These are phyloP conservation scores for Lophiostoma macrostomum DNA, from an alignment of 495 filamentous ascomycete species.

Conservation along the genomic window DNA sequence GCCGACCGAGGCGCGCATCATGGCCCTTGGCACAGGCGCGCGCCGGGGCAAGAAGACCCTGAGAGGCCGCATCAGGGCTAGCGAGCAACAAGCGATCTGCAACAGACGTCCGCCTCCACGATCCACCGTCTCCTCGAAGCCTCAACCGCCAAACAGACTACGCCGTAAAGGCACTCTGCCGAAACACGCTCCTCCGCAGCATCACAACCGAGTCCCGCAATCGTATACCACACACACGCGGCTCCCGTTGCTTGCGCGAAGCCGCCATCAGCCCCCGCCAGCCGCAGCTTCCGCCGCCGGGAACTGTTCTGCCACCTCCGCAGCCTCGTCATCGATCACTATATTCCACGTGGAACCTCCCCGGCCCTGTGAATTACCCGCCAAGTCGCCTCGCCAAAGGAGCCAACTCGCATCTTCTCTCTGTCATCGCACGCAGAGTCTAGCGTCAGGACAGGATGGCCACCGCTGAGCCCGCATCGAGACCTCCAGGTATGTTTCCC, in stretches of 20 bases:
- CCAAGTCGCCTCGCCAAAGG: constrained; percentile 9
- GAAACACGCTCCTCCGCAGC: background rate
- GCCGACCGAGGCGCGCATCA: no score
- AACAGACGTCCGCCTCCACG: no score
- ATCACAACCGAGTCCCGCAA: no score
- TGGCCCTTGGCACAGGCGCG: no score
- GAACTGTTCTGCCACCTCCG: constrained; percentile 7
- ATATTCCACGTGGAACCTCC: constrained; percentile 29
- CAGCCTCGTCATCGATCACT: constrained; percentile 31
- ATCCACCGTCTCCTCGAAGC: no score
- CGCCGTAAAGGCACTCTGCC: no score
- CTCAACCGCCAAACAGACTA: background rate
- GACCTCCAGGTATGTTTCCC: constrained; percentile 59
- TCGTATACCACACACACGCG: background rate
- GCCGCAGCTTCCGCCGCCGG: background rate
- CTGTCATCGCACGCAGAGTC: background rate
- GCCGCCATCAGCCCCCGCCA: background rate
- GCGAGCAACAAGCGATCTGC: no score
- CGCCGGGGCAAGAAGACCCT: no score
- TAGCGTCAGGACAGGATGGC: constrained; percentile 52
- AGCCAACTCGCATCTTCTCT: constrained; percentile 7
- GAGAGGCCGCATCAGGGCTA: no score
- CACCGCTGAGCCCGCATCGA: constrained; percentile 61
- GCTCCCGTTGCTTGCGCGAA: background rate
- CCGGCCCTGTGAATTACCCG: constrained; percentile 25